Conservation (phyloP, 75 land plant species). For the Pseudotsuga menziesii region DNA sequence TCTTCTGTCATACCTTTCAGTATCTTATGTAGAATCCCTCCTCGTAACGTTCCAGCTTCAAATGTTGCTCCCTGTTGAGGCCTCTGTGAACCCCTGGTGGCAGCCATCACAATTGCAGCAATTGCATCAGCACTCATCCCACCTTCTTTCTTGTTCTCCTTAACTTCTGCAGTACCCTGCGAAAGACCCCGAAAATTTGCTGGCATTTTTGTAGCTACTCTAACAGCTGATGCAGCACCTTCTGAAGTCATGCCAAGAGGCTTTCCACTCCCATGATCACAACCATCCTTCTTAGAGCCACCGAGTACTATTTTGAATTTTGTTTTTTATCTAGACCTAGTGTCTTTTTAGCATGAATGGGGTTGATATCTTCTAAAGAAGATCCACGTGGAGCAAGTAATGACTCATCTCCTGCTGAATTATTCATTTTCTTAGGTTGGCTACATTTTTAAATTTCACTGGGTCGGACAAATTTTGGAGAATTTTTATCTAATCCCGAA, state of each 20-base stretch:
- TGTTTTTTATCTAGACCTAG: no score
- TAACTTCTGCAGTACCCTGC: not conserved
- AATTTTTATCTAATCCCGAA: no score
- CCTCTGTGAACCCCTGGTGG: slow-evolving; percentile 50
- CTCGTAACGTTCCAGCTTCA: not conserved
- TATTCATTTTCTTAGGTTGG: no score
- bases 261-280: slow-evolving; percentile 18
- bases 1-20: slow-evolving; percentile 4
- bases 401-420: no score
- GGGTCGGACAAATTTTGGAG: no score
- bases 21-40: slow-evolving; percentile 4
- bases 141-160: slow-evolving; percentile 5
- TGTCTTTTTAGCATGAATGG: no score
- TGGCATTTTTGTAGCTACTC: not conserved
- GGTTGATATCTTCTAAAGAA: no score
- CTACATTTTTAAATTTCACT: no score
- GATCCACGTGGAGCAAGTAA: no score
- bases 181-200: not conserved
- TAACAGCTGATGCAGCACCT: slow-evolving; percentile 5
- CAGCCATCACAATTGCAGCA: slow-evolving; percentile 70
- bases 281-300: slow-evolving; percentile 43
- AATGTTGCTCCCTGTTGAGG: slow-evolving; percentile 16
- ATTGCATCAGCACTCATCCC: slow-evolving; percentile 52
- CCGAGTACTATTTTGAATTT: no score
- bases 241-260: not conserved